phyloP scores from a whole-genome alignment of 2,329 filamentous ascomycete genomes.

The Apiospora malaysiana region DNA sequence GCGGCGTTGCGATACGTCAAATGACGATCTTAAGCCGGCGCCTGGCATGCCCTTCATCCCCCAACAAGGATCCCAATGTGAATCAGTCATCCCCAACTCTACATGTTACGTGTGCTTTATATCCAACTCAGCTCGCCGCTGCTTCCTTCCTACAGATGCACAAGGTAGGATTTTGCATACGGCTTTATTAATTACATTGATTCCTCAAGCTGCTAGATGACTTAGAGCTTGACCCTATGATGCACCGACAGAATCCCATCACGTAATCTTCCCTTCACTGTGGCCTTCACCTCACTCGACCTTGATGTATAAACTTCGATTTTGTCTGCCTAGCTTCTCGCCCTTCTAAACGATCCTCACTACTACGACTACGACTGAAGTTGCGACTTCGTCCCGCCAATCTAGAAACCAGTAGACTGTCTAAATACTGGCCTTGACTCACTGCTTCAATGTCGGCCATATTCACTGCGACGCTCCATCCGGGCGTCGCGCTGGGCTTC shows the following conservation, averaged over 20 bases:
- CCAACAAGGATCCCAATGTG: background rate
- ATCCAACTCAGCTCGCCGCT: background rate
- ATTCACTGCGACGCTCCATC: conserved; percentile 40
- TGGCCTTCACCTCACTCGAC: background rate
- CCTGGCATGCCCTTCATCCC: background rate
- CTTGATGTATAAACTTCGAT: conserved; percentile 3
- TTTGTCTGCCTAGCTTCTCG: background rate
- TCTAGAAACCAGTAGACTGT: background rate
- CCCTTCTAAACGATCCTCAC: background rate
- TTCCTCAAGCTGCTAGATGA: background rate
- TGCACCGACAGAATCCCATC: conserved; percentile 4
- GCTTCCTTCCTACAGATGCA: background rate
- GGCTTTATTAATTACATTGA: conserved; percentile 1
- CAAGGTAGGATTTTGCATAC: conserved; percentile 11
- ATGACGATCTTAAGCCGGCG: conserved; percentile 19
- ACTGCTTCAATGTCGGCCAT: conserved; percentile 35
- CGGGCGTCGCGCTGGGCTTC: conserved; percentile 39
- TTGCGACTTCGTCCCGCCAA: background rate
- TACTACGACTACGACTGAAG: conserved; percentile 1
- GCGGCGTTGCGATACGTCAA: conserved; percentile 18
- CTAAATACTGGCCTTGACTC: background rate
- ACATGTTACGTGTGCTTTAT: background rate
- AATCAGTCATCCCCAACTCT: conserved; percentile 2
- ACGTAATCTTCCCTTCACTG: background rate
- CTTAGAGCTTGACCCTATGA: background rate